phyloP scores from a whole-genome alignment of 345 rosid genomes.

The Dimocarpus longan region DNA sequence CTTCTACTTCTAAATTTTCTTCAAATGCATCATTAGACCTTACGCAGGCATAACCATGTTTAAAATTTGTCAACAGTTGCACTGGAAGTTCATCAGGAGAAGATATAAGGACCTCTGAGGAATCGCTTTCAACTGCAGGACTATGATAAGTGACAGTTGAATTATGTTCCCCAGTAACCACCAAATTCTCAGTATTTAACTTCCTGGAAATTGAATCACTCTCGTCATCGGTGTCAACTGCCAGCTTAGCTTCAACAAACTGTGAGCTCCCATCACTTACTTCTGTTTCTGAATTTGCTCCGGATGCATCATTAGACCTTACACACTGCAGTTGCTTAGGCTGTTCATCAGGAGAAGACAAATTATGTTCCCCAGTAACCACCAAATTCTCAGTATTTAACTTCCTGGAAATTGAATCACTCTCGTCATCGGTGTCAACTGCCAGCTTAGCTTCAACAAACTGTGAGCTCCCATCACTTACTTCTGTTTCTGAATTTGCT shows the following conservation, averaged over 20 bases:
- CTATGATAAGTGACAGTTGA: neutral
- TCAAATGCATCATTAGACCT: slow-evolving; percentile 36
- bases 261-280: slow-evolving; percentile 23
- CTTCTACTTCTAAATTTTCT: slow-evolving; percentile 24
- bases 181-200: neutral
- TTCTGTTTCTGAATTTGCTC: slow-evolving; percentile 23
- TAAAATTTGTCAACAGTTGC: slow-evolving; percentile 19
- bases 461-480: slow-evolving; percentile 22
- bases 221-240: neutral
- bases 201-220: neutral
- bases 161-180: neutral
- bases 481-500: slow-evolving; percentile 24
- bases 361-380: too few relatives aligned
- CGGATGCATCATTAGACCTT: slow-evolving; percentile 36
- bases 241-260: slow-evolving; percentile 9
- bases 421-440: too few relatives aligned
- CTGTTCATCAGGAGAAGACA: slow-evolving; percentile 27
- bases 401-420: too few relatives aligned
- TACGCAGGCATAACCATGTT: slow-evolving; percentile 14
- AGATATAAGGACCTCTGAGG: slow-evolving; percentile 14
- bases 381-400: too few relatives aligned
- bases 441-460: neutral
- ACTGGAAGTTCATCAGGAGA: slow-evolving; percentile 28
- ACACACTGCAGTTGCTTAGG: slow-evolving; percentile 26
- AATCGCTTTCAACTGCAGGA: slow-evolving; percentile 19